Percentiles rank a stretch among this genome's conserved stretches.
These are phyloP conservation scores for Arthroderma sp. DNA, from an alignment of 2,329 filamentous ascomycete genomes.

Conservation along the genomic window DNA sequence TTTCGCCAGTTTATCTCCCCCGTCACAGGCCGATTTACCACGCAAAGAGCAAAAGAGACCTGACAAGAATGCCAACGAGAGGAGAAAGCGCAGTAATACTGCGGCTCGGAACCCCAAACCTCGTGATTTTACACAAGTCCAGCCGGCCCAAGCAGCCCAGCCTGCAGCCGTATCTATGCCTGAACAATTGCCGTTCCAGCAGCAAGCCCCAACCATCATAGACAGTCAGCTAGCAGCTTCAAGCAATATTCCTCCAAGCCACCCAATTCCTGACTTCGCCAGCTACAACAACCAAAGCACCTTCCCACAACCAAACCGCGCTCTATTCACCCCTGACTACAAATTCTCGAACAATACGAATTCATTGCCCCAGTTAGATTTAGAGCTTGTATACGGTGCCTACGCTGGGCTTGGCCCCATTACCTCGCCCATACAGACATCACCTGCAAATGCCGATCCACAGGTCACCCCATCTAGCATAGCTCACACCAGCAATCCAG, in stretches of 20 bases:
- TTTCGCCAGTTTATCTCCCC: conserved; percentile 65
- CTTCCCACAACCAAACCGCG: conserved; percentile 19
- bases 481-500: conserved; percentile 13
- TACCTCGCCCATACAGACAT: conserved; percentile 17
- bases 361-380: conserved; percentile 54
- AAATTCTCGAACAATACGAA: conserved; percentile 27
- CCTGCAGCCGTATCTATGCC: not conserved
- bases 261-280: conserved; percentile 20
- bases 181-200: conserved; percentile 3
- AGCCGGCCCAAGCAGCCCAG: no score
- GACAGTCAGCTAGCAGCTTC: conserved; percentile 7
- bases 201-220: conserved; percentile 15
- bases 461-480: not conserved
- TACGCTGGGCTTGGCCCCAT: conserved; percentile 45
- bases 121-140: not conserved
- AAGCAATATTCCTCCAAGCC: not conserved
- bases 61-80: conserved; percentile 9
- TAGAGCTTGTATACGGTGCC: conserved; percentile 62
- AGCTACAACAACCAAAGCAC: conserved; percentile 23
- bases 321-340: conserved; percentile 21
- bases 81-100: conserved; percentile 10
- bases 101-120: conserved; percentile 7
- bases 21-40: conserved; percentile 32
- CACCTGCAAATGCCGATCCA: conserved; percentile 5
- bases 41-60: conserved; percentile 37